A percentile compares a stretch with the other conserved stretches of the same genome.
phyloP scores from a whole-genome alignment of 768 basidiomycete genomes.

The Lyophyllum semitale region DNA sequence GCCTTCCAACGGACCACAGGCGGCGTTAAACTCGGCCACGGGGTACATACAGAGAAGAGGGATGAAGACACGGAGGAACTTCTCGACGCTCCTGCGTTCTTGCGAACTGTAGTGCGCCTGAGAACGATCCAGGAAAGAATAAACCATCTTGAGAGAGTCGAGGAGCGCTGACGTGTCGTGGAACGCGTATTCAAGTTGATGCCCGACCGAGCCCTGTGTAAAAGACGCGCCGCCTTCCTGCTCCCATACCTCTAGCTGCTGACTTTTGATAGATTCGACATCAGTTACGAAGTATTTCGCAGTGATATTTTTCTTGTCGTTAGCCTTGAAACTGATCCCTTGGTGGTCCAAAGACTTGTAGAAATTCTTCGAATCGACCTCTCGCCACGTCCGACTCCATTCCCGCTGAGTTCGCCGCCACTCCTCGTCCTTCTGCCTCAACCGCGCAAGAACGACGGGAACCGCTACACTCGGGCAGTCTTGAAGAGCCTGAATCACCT shows the following conservation, averaged over 20 bases:
- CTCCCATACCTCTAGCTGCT: constrained; percentile 49
- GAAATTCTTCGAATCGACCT: constrained; percentile 96
- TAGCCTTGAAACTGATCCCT: constrained; percentile 90
- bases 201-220: constrained; percentile 49
- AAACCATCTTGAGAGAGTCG: constrained; percentile 88
- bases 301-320: constrained; percentile 93
- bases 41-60: constrained; percentile 78
- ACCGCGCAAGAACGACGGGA: constrained; percentile 84
- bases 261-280: constrained; percentile 68
- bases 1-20: constrained; percentile 57
- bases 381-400: constrained; percentile 96
- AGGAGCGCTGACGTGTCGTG: constrained; percentile 79
- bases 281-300: constrained; percentile 81
- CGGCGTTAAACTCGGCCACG: constrained; percentile 65
- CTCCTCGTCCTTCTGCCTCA: constrained; percentile 95
- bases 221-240: constrained; percentile 38
- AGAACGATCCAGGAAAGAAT: constrained; percentile 88
- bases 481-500: constrained; percentile 85
- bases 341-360: constrained; percentile 98
- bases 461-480: constrained; percentile 90
- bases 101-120: constrained; percentile 69
- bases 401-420: constrained; percentile 94
- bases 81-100: constrained; percentile 84
- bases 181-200: constrained; percentile 81
- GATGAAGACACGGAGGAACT: constrained; percentile 82